These are phyloP conservation scores for Hyaloscypha bicolor DNA, from an alignment of 495 filamentous ascomycete genomes.

Conservation along the genomic window DNA sequence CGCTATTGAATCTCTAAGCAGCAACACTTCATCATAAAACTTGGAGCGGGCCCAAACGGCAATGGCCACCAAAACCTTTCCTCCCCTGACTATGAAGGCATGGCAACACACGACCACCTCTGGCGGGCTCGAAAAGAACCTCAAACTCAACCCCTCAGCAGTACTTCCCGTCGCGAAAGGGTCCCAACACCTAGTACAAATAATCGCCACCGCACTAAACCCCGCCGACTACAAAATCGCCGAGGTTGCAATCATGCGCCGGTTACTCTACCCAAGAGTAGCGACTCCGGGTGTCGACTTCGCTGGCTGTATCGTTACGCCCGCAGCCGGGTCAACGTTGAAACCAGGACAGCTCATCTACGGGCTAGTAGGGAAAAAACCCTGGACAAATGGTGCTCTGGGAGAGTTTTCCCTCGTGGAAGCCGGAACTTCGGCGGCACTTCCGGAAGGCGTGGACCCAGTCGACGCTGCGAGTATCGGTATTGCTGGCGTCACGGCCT, in stretches of 20 bases:
- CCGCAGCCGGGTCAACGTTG: slow-evolving; percentile 36
- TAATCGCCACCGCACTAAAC: slow-evolving; percentile 60
- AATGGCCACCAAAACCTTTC: neutral
- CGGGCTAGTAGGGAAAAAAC: slow-evolving; percentile 42
- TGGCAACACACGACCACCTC: slow-evolving; percentile 60
- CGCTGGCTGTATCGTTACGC: slow-evolving; percentile 55
- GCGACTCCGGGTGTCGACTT: slow-evolving; percentile 67
- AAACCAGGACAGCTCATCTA: slow-evolving; percentile 58
- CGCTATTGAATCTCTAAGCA: too few species aligned
- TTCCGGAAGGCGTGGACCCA: slow-evolving; percentile 55
- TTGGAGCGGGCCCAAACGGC: neutral
- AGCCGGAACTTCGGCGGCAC: slow-evolving; percentile 30
- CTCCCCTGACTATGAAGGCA: slow-evolving; percentile 55
- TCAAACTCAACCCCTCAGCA: slow-evolving; percentile 49
- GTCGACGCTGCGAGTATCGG: slow-evolving; percentile 55
- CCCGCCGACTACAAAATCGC: slow-evolving; percentile 73
- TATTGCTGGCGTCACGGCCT: slow-evolving; percentile 60
- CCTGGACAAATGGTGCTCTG: slow-evolving; percentile 51
- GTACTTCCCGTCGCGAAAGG: slow-evolving; percentile 40
- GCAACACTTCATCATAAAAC: too few species aligned
- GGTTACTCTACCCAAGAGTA: slow-evolving; percentile 46
- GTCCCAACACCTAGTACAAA: slow-evolving; percentile 57
- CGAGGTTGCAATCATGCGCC: slow-evolving; percentile 49
- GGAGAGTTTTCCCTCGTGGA: slow-evolving; percentile 51
- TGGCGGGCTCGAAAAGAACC: slow-evolving; percentile 57